Evolutionary conservation across 1,139 yeast genomes (phyloP), one percentile per base, ranked within the genome.

Genomic region (Yamadazyma atmosphaerica): DNA sequence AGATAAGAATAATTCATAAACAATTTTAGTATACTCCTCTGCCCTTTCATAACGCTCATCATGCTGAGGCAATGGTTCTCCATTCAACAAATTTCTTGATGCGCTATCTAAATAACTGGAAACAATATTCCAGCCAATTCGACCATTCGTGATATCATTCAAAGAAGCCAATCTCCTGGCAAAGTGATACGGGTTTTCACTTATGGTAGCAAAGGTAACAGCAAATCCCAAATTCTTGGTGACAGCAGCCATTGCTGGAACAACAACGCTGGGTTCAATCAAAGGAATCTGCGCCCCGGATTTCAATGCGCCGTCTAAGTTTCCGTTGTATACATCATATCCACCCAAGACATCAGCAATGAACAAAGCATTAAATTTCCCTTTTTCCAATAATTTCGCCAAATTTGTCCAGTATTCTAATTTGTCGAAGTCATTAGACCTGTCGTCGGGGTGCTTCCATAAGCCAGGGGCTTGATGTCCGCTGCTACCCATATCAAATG

Each of bases 281-380:
- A 65, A 58, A 7, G 76, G 76, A 54, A 65, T 65, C 46, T 69
- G 73, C 11, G 73, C 67, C 5, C 74, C 74, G 2, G 69, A 52
- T 30, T 39, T 57, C 2, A 72, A 69, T 10, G 72, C 67, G 10
- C 70, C 68, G 2, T 45, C 53, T 32, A 60, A 52, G 41, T 68
- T 66, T 3, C 54, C 42, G 39, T 67, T 62, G 44, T 63, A 69
- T 7, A 66, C 72, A 46, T 69, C 74, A 46, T 65, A 70, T 3
- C 66, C 65, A 4, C 76, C 76, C 21, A 72, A 52, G 3, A 68
- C 71, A 53, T 74, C 79, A 28, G 78, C 79, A 41, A 74, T 53
- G 47, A 74, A 74, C 10, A 73, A 44, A 2, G 68, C 68, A 44
- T 69, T 68, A 40, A 74, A 58, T 46, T 72, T 68, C 3, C 77